phyloP scores from a whole-genome alignment of 495 filamentous ascomycete species.

The Daldinia caldariorum region DNA sequence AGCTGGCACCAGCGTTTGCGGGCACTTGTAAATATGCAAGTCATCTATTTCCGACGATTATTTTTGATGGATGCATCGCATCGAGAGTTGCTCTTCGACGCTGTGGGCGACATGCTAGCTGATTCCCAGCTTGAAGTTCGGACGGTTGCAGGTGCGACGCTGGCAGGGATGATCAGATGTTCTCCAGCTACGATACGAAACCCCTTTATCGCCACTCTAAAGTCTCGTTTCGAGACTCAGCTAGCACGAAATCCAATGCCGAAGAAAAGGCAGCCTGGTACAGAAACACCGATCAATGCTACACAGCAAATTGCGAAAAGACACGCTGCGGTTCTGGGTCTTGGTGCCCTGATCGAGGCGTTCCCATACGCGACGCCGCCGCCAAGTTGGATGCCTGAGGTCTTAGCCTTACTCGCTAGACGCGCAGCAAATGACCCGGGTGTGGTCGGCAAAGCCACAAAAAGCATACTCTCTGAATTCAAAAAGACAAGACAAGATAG shows the following conservation, averaged over 20 bases:
- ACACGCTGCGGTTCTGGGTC: constrained; percentile 91
- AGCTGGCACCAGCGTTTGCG: constrained; percentile 98
- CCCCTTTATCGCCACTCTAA: constrained; percentile 76
- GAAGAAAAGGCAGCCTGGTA: constrained; percentile 70
- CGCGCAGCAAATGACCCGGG: constrained; percentile 89
- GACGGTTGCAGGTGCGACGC: constrained; percentile 86
- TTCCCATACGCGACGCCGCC: constrained; percentile 96
- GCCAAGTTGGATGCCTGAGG: constrained; percentile 92
- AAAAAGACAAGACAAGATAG: constrained; percentile 99
- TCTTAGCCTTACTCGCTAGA: constrained; percentile 84
- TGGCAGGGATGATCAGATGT: constrained; percentile 98
- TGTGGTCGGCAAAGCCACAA: constrained; percentile 96
- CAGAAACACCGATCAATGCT: constrained; percentile 82
- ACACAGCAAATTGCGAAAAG: constrained; percentile 80
- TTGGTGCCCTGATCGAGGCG: constrained; percentile 92
- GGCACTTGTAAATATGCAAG: constrained; percentile 99
- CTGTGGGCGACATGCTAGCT: constrained; percentile 91
- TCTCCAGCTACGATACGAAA: constrained; percentile 85
- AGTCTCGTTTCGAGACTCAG: constrained; percentile 78
- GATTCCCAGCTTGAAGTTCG: constrained; percentile 95
- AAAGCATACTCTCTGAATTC: constrained; percentile 93
- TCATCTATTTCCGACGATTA: constrained; percentile 96
- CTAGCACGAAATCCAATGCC: constrained; percentile 85
- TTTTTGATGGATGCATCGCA: constrained; percentile 86
- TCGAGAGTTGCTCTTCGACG: constrained; percentile 83